Evolutionary conservation across 305 asterid genomes (phyloP), one percentile per base, ranked within the genome.

Genomic region (Solanum hybrid): DNA sequence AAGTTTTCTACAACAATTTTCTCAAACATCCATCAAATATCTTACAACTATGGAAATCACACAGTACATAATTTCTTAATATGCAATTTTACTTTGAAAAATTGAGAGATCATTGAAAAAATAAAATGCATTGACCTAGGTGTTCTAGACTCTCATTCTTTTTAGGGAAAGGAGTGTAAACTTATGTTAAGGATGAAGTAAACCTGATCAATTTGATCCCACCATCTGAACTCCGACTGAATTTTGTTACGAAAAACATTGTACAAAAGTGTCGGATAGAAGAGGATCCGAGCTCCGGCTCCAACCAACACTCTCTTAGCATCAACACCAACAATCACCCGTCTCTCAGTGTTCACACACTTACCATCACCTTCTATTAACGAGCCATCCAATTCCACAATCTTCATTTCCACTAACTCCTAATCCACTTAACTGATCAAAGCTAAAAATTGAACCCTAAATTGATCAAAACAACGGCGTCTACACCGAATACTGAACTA

Each of bases 161-260:
- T 71, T 71, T 26, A 8, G 37, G 79, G n/a, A 73, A 73, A 29
- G 12, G 37, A 73, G 36, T 7, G 11, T 13, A 72, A 72, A 72
- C 32, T 72, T 15, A 31, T 31, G 37, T 75, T 9, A 75, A 75
- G 36, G 10, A 86, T 69, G 29, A 37, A 90, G 88, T 11, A 76
- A 24, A 97, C 99, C 98, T 96, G 96, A 91, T 96, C 98, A 76
- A 97, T 92, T 92, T 95, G 94, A 92, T 97, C 99, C 99, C 99
- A 97, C 99, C 99, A 97, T 85, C 98, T 92, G 93, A 96, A 97
- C 92, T 96, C 98, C 45, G 98, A 92, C 88, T 94, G 95, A 90
- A 95, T 93, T 91, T 94, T 95, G 92, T 96, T 95, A 66, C 99
- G 98, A 90, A 96, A 95, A 80, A 97, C 98, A 91, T 97, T 97